phyloP scores from a whole-genome alignment of 2,329 filamentous ascomycete genomes.

The Fusarium udum region DNA sequence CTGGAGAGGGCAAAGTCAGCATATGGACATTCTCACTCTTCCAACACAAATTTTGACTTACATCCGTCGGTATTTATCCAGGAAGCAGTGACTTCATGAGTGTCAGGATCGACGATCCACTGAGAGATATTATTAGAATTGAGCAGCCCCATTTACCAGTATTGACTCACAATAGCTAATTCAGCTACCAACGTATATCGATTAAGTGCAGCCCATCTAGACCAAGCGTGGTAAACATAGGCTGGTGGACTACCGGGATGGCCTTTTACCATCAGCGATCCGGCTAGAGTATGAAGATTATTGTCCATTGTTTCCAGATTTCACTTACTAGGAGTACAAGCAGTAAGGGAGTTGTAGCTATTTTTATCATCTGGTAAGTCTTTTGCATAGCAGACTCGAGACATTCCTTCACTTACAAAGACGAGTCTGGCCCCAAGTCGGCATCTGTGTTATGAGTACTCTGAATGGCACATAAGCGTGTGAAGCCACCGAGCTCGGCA shows the following conservation, averaged over 20 bases:
- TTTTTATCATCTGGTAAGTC: background rate
- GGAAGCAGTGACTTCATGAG: background rate
- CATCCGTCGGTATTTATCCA: background rate
- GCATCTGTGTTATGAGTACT: background rate
- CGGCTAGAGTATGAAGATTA: background rate
- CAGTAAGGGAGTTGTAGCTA: background rate
- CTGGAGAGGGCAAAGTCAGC: background rate
- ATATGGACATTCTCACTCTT: background rate
- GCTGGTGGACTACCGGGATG: background rate
- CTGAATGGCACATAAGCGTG: background rate
- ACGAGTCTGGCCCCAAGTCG: background rate
- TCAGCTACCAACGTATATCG: background rate
- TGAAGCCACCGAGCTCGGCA: background rate
- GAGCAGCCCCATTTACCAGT: rapidly evolving
- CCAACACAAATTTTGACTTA: too few species aligned
- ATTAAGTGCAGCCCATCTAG: background rate
- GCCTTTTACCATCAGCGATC: background rate
- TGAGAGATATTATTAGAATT: background rate
- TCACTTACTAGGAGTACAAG: background rate
- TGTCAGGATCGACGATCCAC: background rate
- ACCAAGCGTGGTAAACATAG: background rate
- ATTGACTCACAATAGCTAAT: background rate
- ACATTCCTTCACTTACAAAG: background rate
- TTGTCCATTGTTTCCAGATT: too few species aligned
- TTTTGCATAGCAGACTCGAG: background rate